Evolutionary conservation across 257 asterid species (phyloP).

Genomic region (Solanum sejunctum): DNA sequence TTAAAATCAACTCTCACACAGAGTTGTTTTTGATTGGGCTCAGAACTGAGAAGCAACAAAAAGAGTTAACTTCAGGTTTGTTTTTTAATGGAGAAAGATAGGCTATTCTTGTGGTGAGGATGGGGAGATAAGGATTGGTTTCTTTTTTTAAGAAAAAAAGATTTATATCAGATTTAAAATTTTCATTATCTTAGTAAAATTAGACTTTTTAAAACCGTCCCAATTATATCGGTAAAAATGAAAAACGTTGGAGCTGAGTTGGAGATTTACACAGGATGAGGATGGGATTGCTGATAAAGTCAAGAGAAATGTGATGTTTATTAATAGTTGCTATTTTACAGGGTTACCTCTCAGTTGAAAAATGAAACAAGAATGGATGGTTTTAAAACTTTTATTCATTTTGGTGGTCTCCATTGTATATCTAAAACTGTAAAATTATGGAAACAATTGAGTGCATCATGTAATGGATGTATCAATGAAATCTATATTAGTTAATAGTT

Average conservation of each 20-base stretch:
- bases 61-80: not conserved
- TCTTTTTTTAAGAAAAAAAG: not conserved
- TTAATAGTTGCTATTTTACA: conserved; percentile 27
- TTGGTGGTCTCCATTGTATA: conserved; percentile 28
- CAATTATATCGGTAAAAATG: not conserved
- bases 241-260: not conserved
- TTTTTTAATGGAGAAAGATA: not conserved
- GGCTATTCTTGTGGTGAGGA: not conserved
- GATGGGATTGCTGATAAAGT: conserved; percentile 34
- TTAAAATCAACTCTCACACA: not conserved
- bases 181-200: not conserved
- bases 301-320: conserved; percentile 9
- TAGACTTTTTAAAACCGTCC: not conserved
- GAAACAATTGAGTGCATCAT: not conserved
- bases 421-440: not conserved
- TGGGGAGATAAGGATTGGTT: not conserved
- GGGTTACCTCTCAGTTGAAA: conserved; percentile 19
- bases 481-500: too few species aligned
- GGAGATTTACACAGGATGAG: not conserved
- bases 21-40: conserved; percentile 5
- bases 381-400: conserved; percentile 11
- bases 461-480: too few species aligned
- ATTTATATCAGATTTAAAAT: not conserved
- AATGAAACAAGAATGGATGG: conserved; percentile 26
- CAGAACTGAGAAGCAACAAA: not conserved